phyloP scores from a whole-genome alignment of 352 stramenopile species.

The Globisporangium middletonii region DNA sequence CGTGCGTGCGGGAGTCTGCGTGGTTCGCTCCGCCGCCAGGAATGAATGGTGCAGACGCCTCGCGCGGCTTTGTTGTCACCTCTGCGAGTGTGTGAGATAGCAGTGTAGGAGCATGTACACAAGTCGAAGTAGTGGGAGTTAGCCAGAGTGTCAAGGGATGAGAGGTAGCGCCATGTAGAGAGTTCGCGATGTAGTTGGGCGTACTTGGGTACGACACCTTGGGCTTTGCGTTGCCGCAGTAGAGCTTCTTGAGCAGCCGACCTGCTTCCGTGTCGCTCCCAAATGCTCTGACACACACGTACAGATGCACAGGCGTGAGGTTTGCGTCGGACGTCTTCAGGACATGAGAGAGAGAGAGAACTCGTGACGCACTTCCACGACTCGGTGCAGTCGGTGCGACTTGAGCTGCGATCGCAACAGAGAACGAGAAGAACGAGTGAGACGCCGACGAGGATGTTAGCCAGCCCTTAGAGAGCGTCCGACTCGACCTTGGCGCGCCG shows the following conservation, averaged over 20 bases:
- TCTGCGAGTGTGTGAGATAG: conserved; percentile 21
- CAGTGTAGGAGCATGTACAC: not conserved
- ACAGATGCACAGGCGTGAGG: not conserved
- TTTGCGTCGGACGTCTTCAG: not conserved
- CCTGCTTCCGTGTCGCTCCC: conserved; percentile 70
- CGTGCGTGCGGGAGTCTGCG: conserved; percentile 41
- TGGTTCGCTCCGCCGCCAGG: conserved; percentile 34
- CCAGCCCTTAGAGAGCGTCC: too few species aligned
- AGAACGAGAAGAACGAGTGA: too few species aligned
- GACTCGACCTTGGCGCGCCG: too few species aligned
- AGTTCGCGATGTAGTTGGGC: conserved; percentile 1
- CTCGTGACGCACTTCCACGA: conserved; percentile 11
- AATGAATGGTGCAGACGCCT: conserved; percentile 50
- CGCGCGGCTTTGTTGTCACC: conserved; percentile 37
- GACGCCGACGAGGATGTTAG: too few species aligned
- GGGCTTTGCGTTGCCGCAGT: conserved; percentile 57
- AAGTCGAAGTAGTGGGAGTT: not conserved
- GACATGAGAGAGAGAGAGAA: not conserved
- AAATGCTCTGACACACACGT: conserved; percentile 36
- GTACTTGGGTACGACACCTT: conserved; percentile 70
- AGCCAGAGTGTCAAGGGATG: not conserved
- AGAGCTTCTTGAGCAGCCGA: conserved; percentile 68
- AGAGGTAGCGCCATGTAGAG: not conserved
- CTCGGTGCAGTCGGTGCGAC: conserved; percentile 5
- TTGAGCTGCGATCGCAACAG: too few species aligned